Conservation (phyloP, 257 asterid species). For the Eustoma russellianum region DNA sequence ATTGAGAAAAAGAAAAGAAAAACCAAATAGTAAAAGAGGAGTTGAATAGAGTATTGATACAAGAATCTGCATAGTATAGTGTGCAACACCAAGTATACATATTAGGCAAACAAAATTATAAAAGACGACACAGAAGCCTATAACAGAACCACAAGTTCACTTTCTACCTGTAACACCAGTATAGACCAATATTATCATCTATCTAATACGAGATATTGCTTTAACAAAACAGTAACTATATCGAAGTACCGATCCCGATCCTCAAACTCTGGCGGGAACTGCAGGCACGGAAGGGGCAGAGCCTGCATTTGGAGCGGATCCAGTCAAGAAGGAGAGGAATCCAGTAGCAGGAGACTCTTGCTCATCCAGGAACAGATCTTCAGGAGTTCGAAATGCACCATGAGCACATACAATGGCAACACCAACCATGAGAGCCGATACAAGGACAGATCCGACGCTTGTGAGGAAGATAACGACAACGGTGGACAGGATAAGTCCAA, state of each 20-base stretch:
- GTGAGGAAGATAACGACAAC: slow-evolving; percentile 62
- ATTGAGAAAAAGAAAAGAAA: no score
- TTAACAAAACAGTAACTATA: neutral
- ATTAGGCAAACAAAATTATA: neutral
- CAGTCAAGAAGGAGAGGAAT: slow-evolving; percentile 58
- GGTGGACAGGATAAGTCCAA: slow-evolving; percentile 32
- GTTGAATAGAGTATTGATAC: no score
- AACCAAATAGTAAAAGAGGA: no score
- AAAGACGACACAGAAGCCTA: neutral
- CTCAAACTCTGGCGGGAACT: slow-evolving; percentile 50
- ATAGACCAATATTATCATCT: slow-evolving; percentile 4
- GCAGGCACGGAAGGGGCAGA: slow-evolving; percentile 21
- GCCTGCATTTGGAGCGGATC: slow-evolving; percentile 20
- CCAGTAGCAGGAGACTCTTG: slow-evolving; percentile 68
- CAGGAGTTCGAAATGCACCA: slow-evolving; percentile 84
- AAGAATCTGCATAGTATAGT: no score
- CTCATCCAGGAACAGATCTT: slow-evolving; percentile 81
- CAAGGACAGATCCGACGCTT: slow-evolving; percentile 83
- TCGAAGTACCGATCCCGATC: neutral
- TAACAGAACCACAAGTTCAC: no score
- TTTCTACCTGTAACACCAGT: no score
- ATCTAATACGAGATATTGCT: neutral
- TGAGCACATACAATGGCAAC: slow-evolving; percentile 49
- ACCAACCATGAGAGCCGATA: slow-evolving; percentile 79
- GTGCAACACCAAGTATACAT: slow-evolving; percentile 6